These are phyloP conservation scores for Phialemoniopsis sp. DNA, from an alignment of 2,329 filamentous ascomycete genomes.

Conservation along the genomic window DNA sequence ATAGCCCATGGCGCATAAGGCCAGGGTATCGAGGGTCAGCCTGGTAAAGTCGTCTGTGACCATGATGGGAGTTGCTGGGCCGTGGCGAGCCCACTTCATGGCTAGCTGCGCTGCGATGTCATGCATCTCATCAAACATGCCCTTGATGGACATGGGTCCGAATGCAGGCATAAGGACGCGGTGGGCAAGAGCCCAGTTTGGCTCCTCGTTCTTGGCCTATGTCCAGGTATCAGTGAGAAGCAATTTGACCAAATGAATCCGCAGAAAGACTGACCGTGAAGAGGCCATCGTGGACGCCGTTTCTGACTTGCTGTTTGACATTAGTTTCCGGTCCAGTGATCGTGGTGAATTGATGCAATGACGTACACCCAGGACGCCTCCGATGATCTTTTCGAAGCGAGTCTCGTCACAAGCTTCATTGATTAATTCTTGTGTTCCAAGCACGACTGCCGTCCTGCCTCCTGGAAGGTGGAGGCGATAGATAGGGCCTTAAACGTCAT, in stretches of 20 bases:
- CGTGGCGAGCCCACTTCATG: slow-evolving; percentile 65
- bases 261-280: slow-evolving; percentile 48
- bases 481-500: slow-evolving; percentile 44
- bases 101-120: slow-evolving; percentile 63
- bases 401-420: slow-evolving; percentile 63
- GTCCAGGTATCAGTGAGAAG: slow-evolving; percentile 17
- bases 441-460: too few species aligned
- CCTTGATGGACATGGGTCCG: slow-evolving; percentile 61
- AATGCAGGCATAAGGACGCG: slow-evolving; percentile 64
- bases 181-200: slow-evolving; percentile 66
- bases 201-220: slow-evolving; percentile 39
- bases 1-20: slow-evolving; percentile 66
- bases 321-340: slow-evolving; percentile 1
- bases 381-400: slow-evolving; percentile 57
- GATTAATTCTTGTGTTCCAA: slow-evolving; percentile 40
- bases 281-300: slow-evolving; percentile 59
- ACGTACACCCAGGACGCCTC: slow-evolving; percentile 35
- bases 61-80: slow-evolving; percentile 50
- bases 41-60: slow-evolving; percentile 67
- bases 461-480: slow-evolving; percentile 45
- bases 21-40: slow-evolving; percentile 69
- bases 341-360: too few species aligned
- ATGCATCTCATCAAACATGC: slow-evolving; percentile 67
- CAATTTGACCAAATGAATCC: not conserved
- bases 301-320: slow-evolving; percentile 43